Percentiles rank a stretch among this genome's conserved stretches.
Conservation (phyloP, 2,329 filamentous ascomycete genomes). For the Pyrenophora seminiperda region DNA sequence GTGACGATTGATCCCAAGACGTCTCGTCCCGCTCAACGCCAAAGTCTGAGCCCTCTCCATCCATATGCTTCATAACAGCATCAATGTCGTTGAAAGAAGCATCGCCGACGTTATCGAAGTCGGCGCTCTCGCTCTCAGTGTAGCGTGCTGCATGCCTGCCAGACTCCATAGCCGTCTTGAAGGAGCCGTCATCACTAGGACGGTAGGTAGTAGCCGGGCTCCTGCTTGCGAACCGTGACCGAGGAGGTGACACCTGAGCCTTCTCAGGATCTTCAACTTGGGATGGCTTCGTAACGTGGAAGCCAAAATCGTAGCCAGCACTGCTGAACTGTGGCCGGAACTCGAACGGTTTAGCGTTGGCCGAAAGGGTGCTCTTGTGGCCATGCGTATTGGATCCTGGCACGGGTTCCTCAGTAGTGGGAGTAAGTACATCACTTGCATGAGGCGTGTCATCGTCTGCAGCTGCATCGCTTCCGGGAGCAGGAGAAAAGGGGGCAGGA, state of each 20-base stretch:
- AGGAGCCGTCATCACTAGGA: slow-evolving; percentile 49
- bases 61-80: slow-evolving; percentile 86
- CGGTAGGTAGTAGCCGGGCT: slow-evolving; percentile 49
- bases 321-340: slow-evolving; percentile 44
- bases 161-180: slow-evolving; percentile 45
- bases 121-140: slow-evolving; percentile 46
- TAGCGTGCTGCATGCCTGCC: slow-evolving; percentile 39
- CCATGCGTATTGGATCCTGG: slow-evolving; percentile 34
- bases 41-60: slow-evolving; percentile 72
- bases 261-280: slow-evolving; percentile 33
- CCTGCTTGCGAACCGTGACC: slow-evolving; percentile 35
- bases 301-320: slow-evolving; percentile 44
- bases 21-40: slow-evolving; percentile 69
- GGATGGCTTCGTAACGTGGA: slow-evolving; percentile 49
- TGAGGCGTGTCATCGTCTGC: slow-evolving; percentile 33
- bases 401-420: slow-evolving; percentile 38
- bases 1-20: slow-evolving; percentile 46
- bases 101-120: slow-evolving; percentile 43
- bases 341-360: slow-evolving; percentile 72
- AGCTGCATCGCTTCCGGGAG: slow-evolving; percentile 11
- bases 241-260: slow-evolving; percentile 23
- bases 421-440: slow-evolving; percentile 37
- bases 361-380: slow-evolving; percentile 65
- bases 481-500: slow-evolving; percentile 15
- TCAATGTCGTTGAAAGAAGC: slow-evolving; percentile 83